Evolutionary conservation across 1,284 basidiomycete genomes (phyloP).

Genomic region (Sphagnurus paluster): DNA sequence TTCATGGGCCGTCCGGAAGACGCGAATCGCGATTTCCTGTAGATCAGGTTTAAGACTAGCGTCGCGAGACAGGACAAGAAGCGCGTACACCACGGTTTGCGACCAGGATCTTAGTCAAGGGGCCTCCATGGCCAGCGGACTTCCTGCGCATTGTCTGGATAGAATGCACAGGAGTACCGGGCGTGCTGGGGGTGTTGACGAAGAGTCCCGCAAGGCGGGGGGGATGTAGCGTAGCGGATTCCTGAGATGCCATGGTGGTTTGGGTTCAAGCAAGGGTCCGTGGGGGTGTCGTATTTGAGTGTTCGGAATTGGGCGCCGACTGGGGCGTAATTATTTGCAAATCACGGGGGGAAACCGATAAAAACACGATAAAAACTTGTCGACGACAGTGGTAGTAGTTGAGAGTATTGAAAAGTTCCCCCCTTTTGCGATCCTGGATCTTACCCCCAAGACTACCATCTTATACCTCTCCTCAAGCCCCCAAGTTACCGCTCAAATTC

Average conservation of each 20-base stretch:
- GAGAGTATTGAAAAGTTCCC: background rate
- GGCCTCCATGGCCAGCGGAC: conserved; percentile 88
- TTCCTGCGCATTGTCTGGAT: conserved; percentile 92
- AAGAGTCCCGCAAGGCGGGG: conserved; percentile 73
- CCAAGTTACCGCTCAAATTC: conserved; percentile 17
- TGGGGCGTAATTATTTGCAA: conserved; percentile 1
- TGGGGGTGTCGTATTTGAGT: conserved; percentile 10
- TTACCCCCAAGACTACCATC: background rate
- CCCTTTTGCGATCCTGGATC: background rate
- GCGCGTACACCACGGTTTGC: conserved; percentile 86
- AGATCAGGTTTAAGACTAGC: conserved; percentile 8
- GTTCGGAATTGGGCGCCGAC: conserved; percentile 16
- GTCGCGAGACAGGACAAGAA: conserved; percentile 27
- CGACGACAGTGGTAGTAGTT: background rate
- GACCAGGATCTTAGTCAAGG: conserved; percentile 91
- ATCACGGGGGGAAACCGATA: conserved; percentile 6
- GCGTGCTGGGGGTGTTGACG: conserved; percentile 68
- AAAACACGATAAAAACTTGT: background rate
- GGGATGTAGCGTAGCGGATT: conserved; percentile 57
- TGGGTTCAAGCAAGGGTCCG: conserved; percentile 8
- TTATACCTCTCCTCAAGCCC: background rate
- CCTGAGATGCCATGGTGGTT: conserved; percentile 43
- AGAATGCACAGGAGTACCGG: conserved; percentile 81
- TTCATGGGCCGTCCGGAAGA: conserved; percentile 98
- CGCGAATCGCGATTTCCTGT: conserved; percentile 98